Evolutionary conservation across 2,329 filamentous ascomycete species (phyloP).

Genomic region (Pseudonectria foliicola): DNA sequence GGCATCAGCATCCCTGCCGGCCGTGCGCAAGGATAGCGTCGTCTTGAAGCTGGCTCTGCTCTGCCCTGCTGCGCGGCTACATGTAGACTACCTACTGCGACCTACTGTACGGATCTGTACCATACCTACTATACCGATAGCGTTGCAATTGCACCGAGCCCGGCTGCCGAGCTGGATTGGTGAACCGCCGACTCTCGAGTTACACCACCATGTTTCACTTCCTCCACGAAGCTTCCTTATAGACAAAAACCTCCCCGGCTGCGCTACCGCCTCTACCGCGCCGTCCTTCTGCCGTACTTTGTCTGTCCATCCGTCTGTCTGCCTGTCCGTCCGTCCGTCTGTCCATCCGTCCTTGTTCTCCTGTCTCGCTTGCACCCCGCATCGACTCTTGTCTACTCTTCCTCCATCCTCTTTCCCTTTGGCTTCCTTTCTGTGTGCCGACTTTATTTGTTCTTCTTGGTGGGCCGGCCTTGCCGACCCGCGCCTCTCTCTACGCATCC

Average conservation of each 20-base stretch:
- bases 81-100: neutral
- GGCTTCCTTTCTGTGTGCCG: neutral
- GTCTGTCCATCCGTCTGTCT: slow-evolving; percentile 5
- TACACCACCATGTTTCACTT: slow-evolving; percentile 32
- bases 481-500: no score
- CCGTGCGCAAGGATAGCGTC: no score
- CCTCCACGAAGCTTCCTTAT: slow-evolving; percentile 19
- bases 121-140: no score
- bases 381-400: neutral
- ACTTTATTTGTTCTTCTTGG: neutral
- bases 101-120: no score
- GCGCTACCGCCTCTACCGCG: slow-evolving; percentile 3
- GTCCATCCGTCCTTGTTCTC: slow-evolving; percentile 6
- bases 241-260: slow-evolving; percentile 9
- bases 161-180: slow-evolving; percentile 18
- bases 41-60: no score
- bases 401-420: neutral
- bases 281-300: slow-evolving; percentile 4
- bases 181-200: slow-evolving; percentile 24
- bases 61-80: no score
- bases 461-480: neutral
- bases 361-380: slow-evolving; percentile 5
- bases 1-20: neutral
- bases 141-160: slow-evolving; percentile 6
- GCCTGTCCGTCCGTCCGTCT: slow-evolving; percentile 2